Conservation (phyloP, 2,329 filamentous ascomycete genomes). For the Paraconiothyrium sp. region DNA sequence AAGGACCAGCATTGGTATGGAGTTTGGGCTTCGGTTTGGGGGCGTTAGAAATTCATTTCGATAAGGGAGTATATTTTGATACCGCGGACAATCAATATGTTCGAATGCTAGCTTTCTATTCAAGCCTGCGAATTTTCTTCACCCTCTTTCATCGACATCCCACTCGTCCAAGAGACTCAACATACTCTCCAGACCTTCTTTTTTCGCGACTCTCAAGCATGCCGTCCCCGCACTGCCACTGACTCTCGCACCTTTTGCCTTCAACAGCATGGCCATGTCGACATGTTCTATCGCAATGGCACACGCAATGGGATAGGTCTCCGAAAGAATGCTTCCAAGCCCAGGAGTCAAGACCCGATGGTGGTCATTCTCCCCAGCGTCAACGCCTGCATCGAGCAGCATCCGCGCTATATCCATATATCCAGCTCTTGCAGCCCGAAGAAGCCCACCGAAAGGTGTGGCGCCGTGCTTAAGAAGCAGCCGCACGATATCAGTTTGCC, state of each 20-base stretch:
- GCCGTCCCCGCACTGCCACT: background rate
- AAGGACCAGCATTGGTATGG: background rate
- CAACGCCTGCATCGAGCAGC: background rate
- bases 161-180: background rate
- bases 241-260: background rate
- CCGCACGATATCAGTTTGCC: background rate
- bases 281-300: conserved; percentile 7
- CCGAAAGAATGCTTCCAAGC: background rate
- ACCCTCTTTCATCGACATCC: background rate
- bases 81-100: too few relatives aligned
- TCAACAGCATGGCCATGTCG: conserved; percentile 2
- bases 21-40: background rate
- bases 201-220: background rate
- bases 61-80: background rate
- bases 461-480: conserved; percentile 2
- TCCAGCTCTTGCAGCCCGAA: background rate
- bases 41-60: background rate
- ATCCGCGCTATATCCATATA: conserved; percentile 8
- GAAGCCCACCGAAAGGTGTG: conserved; percentile 1
- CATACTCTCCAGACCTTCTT: conserved; percentile 7
- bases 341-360: background rate
- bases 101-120: too few relatives aligned
- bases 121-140: too few relatives aligned
- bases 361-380: background rate
- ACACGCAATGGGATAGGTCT: background rate